Evolutionary conservation across 2,329 filamentous ascomycete species (phyloP), one percentile per base, ranked within the genome.

Genomic region (Incumbomyces lentus): DNA sequence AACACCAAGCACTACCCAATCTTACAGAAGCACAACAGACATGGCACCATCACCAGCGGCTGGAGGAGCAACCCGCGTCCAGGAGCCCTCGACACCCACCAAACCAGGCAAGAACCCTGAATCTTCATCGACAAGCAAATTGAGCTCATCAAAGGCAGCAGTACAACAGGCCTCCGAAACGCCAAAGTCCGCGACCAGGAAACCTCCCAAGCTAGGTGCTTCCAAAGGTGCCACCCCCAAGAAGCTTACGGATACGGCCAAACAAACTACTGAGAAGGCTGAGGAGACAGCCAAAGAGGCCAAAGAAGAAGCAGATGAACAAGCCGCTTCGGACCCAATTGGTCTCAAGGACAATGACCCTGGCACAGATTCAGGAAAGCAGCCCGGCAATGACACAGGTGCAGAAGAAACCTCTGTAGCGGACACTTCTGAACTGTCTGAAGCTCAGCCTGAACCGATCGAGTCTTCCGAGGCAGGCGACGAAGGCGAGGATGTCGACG

Each of bases 291-390:
- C 48, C 17, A 26, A 44, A 14, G 29, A 32, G 40, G 30, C 33
- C 17, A 45, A 57, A 17, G 67, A 68, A 47, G 49, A 51, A 13
- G 52, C 61, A 17, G 61, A 63, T 13, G 62, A 62, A 19, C 59
- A 60, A 4, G 40, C 35, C 12, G 19, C 14, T 12, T 46, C 51
- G 74, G 8, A 74, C 34, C 3, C 49, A 61, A 2, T 74, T 65
- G 60, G 64, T 14, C 63, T 71, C 35, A 59, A 57, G 17, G 49
- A 57, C 38, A 55, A 52, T 31, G 42, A 45, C 18, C 17, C 32
- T 6, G 12, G 11, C 3, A 35, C 41, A 8, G 55, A 57, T 19
- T 39, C 38, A 35, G 50, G 39, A 17, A 55, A 51, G 31, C 54
- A 57, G 37, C 44, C 52, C 2, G 55, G 52, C 34, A 48, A 55